Evolutionary conservation across 208 protist genomes (phyloP), one percentile per base, ranked within the genome.

Genomic region (Trypanosoma caninum): DNA sequence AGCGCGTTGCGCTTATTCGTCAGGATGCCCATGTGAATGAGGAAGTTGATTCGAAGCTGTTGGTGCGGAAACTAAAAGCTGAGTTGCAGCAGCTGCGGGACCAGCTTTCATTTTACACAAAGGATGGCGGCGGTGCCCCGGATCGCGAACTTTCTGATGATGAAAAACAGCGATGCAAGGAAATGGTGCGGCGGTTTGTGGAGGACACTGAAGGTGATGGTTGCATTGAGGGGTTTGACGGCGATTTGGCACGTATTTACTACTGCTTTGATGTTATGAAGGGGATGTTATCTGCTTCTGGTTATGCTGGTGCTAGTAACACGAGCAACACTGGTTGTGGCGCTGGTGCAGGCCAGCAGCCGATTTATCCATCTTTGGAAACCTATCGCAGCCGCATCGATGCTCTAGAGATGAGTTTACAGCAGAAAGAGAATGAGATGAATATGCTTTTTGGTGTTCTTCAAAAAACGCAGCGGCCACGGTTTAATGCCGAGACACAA

Each of bases 371-470:
- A 38, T 33, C 53, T 2, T 22, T 80, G 42, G 53, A 80, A 0
- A 61, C 65, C 18, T 82, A 75, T 51, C 73, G 74, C 28, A 62
- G 63, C 13, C 76, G 89, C 51, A 65, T 93, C 16, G 51, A 76
- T 11, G 59, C 74, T 35, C 72, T 97, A 23, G 75, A 82, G 55
- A 34, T 84, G 2, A 91, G 80, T 41, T 69, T 97, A 13, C 78
- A 95, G 69, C 88, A 96, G 56, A 94, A 95, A 23, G 91, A 97
- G 53, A 96, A 96, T 60, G 93, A 97, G 64, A 76, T 96, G 69
- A 88, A 88, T 56, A 84, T 91, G 68, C 68, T 97, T 5, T 75
- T 97, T 45, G 74, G 80, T 35, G 83, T 96, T 55, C 38, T 97
- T n/a, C 77, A 93, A 47, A 86, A 92, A 52, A 48, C 65, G 18